These are phyloP conservation scores for Climacium dendroides DNA, from an alignment of 225 moss, liverwort and hornwort genomes.

Conservation along the genomic window DNA sequence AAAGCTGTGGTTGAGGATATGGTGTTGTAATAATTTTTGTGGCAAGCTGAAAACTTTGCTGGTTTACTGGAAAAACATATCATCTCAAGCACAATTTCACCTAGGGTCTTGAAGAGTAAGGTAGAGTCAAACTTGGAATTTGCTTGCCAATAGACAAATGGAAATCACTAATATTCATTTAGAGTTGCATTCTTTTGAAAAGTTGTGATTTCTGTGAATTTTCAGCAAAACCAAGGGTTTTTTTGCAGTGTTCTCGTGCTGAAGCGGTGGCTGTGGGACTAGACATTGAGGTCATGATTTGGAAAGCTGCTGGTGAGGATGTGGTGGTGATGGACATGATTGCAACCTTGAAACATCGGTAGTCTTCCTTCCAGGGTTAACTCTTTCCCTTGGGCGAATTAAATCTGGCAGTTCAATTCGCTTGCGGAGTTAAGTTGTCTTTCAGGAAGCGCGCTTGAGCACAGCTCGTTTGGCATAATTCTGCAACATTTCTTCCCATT, in stretches of 20 bases:
- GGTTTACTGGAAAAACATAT: no score
- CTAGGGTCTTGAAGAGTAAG: no score
- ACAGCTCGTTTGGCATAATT: neutral
- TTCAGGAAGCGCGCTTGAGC: neutral
- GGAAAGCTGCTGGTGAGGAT: constrained; percentile 9
- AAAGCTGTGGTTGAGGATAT: constrained; percentile 5
- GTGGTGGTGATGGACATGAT: neutral
- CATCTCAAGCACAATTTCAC: no score
- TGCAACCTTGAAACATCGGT: neutral
- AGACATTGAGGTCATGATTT: constrained; percentile 6
- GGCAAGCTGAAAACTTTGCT: no score
- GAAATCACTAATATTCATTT: no score
- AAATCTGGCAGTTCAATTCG: neutral
- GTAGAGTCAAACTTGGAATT: no score
- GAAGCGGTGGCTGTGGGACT: neutral
- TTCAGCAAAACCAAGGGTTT: neutral
- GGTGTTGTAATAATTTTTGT: neutral
- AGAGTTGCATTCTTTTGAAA: neutral
- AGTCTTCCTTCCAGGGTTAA: neutral
- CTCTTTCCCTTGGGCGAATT: neutral
- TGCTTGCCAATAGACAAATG: no score
- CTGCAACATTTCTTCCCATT: neutral
- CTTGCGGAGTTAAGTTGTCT: neutral
- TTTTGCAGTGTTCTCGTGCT: neutral
- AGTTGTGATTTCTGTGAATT: neutral